A percentile compares a stretch with the other conserved stretches of the same genome.
Evolutionary conservation across 768 basidiomycete species (phyloP).

Genomic region (Amanita exitialis): DNA sequence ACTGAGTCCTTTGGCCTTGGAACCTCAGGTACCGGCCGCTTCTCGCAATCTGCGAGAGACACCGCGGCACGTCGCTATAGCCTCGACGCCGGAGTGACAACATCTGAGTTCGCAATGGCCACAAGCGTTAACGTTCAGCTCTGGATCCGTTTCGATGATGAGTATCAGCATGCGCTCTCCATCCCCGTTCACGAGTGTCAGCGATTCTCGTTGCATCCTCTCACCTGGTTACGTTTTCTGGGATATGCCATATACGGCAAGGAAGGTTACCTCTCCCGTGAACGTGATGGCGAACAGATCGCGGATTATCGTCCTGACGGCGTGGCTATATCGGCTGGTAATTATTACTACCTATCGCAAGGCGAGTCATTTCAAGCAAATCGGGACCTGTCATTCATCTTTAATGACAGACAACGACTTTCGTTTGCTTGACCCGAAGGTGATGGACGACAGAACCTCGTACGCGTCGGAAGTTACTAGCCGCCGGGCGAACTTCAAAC

Average conservation of each 20-base stretch:
- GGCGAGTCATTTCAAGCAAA: slow-evolving; percentile 1
- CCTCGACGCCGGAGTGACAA: no score
- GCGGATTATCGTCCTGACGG: slow-evolving; percentile 1
- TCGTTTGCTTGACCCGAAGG: slow-evolving; percentile 7
- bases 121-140: background rate
- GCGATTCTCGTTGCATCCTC: slow-evolving; percentile 7
- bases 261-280: slow-evolving; percentile 6
- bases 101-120: background rate
- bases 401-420: background rate
- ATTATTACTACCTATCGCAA: slow-evolving; percentile 7
- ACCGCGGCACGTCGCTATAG: no score
- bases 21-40: no score
- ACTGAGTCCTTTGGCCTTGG: no score
- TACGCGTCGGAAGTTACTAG: slow-evolving; percentile 10
- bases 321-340: slow-evolving; percentile 1
- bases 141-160: background rate
- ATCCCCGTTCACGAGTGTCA: slow-evolving; percentile 10
- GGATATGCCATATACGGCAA: slow-evolving; percentile 5
- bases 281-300: slow-evolving; percentile 2
- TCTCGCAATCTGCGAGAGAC: no score
- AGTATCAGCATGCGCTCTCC: slow-evolving; percentile 7
- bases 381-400: background rate
- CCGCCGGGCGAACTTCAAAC: background rate
- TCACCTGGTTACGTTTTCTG: slow-evolving; percentile 8
- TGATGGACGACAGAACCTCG: slow-evolving; percentile 10